These are phyloP conservation scores for Castanea sativa DNA, from an alignment of 306 rosid genomes.

Conservation along the genomic window DNA sequence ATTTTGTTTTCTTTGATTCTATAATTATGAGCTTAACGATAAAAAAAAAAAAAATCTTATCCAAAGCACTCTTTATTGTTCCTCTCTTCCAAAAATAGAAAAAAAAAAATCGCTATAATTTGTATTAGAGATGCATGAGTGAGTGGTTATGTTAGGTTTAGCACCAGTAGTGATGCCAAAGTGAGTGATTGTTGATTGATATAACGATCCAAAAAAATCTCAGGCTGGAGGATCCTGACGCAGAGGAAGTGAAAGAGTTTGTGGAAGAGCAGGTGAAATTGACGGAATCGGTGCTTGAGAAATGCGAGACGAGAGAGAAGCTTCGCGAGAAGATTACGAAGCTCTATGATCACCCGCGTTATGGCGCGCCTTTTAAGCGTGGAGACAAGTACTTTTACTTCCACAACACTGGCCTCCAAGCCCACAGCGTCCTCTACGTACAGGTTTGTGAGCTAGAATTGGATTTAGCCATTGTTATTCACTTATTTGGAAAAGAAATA, in stretches of 20 bases:
- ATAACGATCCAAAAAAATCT: too few species aligned
- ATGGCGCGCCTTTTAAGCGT: conserved; percentile 56
- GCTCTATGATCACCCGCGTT: conserved; percentile 89
- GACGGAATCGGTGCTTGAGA: conserved; percentile 66
- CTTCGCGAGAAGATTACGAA: conserved; percentile 57
- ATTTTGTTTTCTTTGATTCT: background rate
- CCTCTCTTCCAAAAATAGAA: too few species aligned
- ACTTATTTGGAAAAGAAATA: background rate
- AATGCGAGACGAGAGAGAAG: conserved; percentile 50
- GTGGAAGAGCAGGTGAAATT: conserved; percentile 63
- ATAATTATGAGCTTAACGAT: background rate
- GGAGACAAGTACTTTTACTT: conserved; percentile 64
- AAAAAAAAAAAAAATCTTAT: background rate
- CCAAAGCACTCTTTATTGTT: too few species aligned
- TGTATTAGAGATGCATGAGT: too few species aligned
- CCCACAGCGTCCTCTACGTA: conserved; percentile 66
- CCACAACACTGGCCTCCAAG: conserved; percentile 90
- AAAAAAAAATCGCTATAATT: too few species aligned
- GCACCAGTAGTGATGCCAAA: too few species aligned
- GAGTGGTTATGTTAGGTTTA: too few species aligned
- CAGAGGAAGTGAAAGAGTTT: conserved; percentile 76
- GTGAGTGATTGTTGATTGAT: too few species aligned
- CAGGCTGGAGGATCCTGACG: conserved; percentile 91
- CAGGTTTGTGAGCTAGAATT: conserved; percentile 52
- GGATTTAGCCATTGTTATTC: background rate